Percentiles rank a stretch among this genome's conserved stretches.
phyloP scores from a whole-genome alignment of 257 asterid species.

The Solanum dulcamara region DNA sequence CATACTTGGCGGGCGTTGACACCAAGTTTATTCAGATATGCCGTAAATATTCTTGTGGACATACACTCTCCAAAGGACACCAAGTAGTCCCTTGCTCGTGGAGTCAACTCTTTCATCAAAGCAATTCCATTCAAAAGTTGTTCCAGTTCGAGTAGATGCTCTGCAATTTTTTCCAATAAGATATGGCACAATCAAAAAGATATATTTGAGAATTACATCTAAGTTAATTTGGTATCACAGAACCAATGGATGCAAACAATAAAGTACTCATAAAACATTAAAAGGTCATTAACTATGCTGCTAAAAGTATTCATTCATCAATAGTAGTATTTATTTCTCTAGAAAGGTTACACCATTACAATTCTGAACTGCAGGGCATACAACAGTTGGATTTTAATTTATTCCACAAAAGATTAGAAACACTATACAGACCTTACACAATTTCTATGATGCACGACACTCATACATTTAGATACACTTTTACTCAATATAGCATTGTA shows the following conservation, averaged over 20 bases:
- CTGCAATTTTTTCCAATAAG: conserved; percentile 15
- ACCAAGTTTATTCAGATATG: conserved; percentile 56
- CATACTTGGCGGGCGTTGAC: conserved; percentile 71
- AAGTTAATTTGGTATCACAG: neutral
- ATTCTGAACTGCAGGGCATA: neutral
- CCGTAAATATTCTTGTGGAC: conserved; percentile 82
- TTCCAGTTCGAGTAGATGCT: conserved; percentile 51
- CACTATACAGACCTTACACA: neutral
- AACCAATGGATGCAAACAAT: neutral
- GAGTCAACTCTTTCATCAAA: conserved; percentile 75
- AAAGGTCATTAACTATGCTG: neutral
- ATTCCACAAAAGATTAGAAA: neutral
- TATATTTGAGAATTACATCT: neutral
- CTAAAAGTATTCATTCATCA: neutral
- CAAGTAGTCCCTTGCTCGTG: conserved; percentile 62
- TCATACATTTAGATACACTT: neutral
- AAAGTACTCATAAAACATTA: neutral
- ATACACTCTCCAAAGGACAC: conserved; percentile 93
- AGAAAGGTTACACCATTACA: neutral
- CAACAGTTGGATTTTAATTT: neutral
- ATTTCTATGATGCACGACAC: neutral
- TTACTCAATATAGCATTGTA: neutral
- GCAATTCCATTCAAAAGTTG: conserved; percentile 75
- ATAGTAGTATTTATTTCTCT: neutral
- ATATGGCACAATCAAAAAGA: neutral